These are phyloP conservation scores for Chrysoporthe deuterocubensis DNA, from an alignment of 2,329 filamentous ascomycete genomes.

Conservation along the genomic window DNA sequence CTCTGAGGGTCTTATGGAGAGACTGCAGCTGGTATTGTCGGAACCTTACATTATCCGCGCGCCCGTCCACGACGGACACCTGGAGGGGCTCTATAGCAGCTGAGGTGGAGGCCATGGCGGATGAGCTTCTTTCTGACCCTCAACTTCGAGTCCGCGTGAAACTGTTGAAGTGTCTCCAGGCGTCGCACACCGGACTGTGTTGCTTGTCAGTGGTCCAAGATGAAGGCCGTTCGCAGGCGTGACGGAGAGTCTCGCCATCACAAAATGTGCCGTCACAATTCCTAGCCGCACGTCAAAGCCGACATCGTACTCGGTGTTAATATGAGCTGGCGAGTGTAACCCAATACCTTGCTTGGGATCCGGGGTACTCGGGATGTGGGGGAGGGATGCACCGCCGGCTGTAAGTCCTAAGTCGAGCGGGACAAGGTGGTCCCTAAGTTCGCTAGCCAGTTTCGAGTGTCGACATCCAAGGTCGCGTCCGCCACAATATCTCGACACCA, in stretches of 20 bases:
- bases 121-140: not conserved
- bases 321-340: too few species aligned
- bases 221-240: not conserved
- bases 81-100: constrained; percentile 37
- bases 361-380: constrained; percentile 4
- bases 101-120: constrained; percentile 19
- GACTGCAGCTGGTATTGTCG: constrained; percentile 44
- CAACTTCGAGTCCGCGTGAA: not conserved
- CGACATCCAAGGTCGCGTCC: not conserved
- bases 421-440: not conserved
- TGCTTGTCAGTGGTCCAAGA: not conserved
- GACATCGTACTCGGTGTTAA: not conserved
- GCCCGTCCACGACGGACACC: constrained; percentile 43
- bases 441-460: not conserved
- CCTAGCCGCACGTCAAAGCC: not conserved
- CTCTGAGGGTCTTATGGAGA: constrained; percentile 40
- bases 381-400: not conserved
- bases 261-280: not conserved
- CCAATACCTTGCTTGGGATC: not conserved
- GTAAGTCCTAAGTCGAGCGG: not conserved
- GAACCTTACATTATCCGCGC: constrained; percentile 42
- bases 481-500: not conserved
- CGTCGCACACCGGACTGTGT: not conserved
- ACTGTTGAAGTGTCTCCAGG: not conserved
- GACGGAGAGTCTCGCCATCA: not conserved